phyloP scores from a whole-genome alignment of 805 yeast genomes.

The Candida maris region DNA sequence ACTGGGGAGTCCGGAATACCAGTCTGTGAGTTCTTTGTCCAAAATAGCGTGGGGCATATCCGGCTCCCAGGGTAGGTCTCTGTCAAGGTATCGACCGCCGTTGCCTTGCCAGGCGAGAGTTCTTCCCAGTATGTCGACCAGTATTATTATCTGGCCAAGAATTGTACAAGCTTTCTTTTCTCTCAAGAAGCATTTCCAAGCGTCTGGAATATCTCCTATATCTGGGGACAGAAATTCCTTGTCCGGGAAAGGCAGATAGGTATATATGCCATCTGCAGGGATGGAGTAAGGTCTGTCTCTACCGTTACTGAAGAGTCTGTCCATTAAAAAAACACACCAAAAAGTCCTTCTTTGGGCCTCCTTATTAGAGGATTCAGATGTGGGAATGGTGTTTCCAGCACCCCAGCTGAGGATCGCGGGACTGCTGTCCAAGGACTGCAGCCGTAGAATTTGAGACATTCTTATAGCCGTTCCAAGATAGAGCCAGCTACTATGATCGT shows the following conservation, averaged over 20 bases:
- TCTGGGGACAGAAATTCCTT: slow-evolving; percentile 1
- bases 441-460: slow-evolving; percentile 2
- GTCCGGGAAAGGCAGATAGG: slow-evolving; percentile 3
- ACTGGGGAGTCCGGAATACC: slow-evolving; percentile 1
- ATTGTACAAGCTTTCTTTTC: not conserved
- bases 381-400: not conserved
- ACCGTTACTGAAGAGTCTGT: slow-evolving; percentile 4
- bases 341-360: slow-evolving; percentile 3
- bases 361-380: not conserved
- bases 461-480: slow-evolving; percentile 4
- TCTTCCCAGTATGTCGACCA: slow-evolving; percentile 2
- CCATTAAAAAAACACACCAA: slow-evolving; percentile 2
- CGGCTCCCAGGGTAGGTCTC: slow-evolving; percentile 2
- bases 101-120: slow-evolving; percentile 3
- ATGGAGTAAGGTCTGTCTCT: slow-evolving; percentile 2
- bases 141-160: not conserved
- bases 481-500: slow-evolving; percentile 4
- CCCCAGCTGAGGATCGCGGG: slow-evolving; percentile 1
- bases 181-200: slow-evolving; percentile 2
- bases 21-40: slow-evolving; percentile 2
- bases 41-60: slow-evolving; percentile 1
- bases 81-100: slow-evolving; percentile 2
- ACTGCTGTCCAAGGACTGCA: not conserved
- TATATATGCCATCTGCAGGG: slow-evolving; percentile 1
- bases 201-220: not conserved